A percentile compares a stretch with the other conserved stretches of the same genome.
Evolutionary conservation across 1,284 basidiomycete species (phyloP).

Genomic region (Leucocoprinus gongylophorus): DNA sequence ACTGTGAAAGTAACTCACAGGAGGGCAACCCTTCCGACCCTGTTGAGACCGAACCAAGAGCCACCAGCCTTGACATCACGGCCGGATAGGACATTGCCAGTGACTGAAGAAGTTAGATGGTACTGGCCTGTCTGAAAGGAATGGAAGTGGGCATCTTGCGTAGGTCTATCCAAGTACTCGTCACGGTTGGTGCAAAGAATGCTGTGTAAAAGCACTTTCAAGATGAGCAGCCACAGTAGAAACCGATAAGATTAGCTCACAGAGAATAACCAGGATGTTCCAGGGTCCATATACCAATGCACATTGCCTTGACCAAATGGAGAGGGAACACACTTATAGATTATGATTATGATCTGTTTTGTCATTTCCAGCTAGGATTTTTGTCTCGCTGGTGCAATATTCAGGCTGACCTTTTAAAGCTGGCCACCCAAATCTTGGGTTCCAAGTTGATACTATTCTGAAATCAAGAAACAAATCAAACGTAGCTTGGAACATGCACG

Average conservation of each 20-base stretch:
- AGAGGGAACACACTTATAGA: not conserved
- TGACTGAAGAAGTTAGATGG: slow-evolving; percentile 3
- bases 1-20: slow-evolving; percentile 43
- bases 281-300: slow-evolving; percentile 69
- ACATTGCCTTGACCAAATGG: slow-evolving; percentile 40
- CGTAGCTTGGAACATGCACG: too few relatives aligned
- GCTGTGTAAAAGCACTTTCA: slow-evolving; percentile 30
- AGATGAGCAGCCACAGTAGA: not conserved
- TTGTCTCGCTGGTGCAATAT: too few relatives aligned
- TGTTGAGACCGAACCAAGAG: slow-evolving; percentile 70
- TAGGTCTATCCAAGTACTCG: slow-evolving; percentile 63
- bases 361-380: too few relatives aligned
- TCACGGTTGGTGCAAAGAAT: slow-evolving; percentile 73
- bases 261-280: slow-evolving; percentile 69
- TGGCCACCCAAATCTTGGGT: too few relatives aligned
- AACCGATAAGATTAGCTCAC: slow-evolving; percentile 39
- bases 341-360: too few relatives aligned
- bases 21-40: slow-evolving; percentile 56
- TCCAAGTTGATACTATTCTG: too few relatives aligned
- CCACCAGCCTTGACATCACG: slow-evolving; percentile 65
- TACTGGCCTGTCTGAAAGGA: slow-evolving; percentile 31
- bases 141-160: slow-evolving; percentile 56
- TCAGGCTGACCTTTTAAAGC: too few relatives aligned
- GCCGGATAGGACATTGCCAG: slow-evolving; percentile 56
- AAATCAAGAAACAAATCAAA: too few relatives aligned